Conservation (phyloP, 2,329 filamentous ascomycete species). For the Aspergillus sp. region DNA sequence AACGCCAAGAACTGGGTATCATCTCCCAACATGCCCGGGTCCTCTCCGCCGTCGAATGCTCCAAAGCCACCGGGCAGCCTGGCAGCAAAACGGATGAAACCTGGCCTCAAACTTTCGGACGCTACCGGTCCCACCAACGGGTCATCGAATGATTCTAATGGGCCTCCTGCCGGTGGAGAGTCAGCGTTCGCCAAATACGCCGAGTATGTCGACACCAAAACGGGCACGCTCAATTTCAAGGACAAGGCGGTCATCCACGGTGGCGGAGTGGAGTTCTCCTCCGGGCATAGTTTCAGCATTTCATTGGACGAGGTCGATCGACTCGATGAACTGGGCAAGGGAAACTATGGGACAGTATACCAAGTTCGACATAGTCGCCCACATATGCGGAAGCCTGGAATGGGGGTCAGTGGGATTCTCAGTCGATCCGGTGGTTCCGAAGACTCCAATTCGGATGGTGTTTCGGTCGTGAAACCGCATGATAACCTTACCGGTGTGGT, state of each 20-base stretch:
- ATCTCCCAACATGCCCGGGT: constrained; percentile 13
- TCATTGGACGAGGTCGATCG: constrained; percentile 94
- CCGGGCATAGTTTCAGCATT: constrained; percentile 82
- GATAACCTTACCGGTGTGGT: constrained; percentile 53
- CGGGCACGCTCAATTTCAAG: constrained; percentile 84
- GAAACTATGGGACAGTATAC: constrained; percentile 97
- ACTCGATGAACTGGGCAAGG: constrained; percentile 87
- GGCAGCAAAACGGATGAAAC: constrained; percentile 42
- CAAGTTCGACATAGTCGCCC: constrained; percentile 82
- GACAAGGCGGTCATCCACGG: constrained; percentile 85
- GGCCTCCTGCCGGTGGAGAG: constrained; percentile 18
- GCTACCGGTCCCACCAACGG: constrained; percentile 39
- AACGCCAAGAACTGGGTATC: constrained; percentile 26
- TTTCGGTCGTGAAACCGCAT: constrained; percentile 9
- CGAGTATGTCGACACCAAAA: constrained; percentile 84
- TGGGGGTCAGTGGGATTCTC: constrained; percentile 54
- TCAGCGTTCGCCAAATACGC: constrained; percentile 59
- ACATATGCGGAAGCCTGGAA: constrained; percentile 51
- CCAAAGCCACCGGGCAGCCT: constrained; percentile 39
- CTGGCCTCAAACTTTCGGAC: constrained; percentile 42
- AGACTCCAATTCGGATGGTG: constrained; percentile 8
- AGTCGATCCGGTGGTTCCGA: constrained; percentile 25
- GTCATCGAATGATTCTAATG: constrained; percentile 16
- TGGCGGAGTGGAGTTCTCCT: constrained; percentile 84
- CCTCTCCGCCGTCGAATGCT: constrained; percentile 21